Percentiles rank a stretch among this genome's conserved stretches.
Conservation (phyloP, 2,329 filamentous ascomycete genomes). For the Claviceps quebecensis region DNA sequence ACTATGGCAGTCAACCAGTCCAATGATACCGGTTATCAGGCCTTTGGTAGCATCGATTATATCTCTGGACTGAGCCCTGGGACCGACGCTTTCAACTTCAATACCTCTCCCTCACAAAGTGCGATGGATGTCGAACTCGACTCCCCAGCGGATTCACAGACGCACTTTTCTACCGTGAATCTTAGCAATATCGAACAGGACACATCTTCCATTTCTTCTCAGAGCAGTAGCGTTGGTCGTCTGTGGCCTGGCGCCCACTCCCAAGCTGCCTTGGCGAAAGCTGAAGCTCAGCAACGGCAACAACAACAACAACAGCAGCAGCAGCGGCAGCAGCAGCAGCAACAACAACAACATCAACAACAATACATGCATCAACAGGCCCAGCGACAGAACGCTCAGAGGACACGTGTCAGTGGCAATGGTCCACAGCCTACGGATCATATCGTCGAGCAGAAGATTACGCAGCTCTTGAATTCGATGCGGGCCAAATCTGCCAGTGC, state of each 20-base stretch:
- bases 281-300: conserved; percentile 54
- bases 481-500: conserved; percentile 52
- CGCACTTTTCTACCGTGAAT: conserved; percentile 56
- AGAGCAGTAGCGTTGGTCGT: conserved; percentile 49
- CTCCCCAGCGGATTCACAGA: conserved; percentile 36
- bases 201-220: conserved; percentile 32
- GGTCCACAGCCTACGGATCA: conserved; percentile 45
- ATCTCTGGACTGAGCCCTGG: conserved; percentile 43
- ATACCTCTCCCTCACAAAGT: conserved; percentile 47
- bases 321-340: conserved; percentile 42
- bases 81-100: conserved; percentile 60
- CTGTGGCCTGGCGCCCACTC: conserved; percentile 92
- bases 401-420: conserved; percentile 38
- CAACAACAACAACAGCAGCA: conserved; percentile 58
- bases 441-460: conserved; percentile 82
- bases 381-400: conserved; percentile 35
- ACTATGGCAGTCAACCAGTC: conserved; percentile 64
- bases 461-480: conserved; percentile 85
- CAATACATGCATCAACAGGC: conserved; percentile 29
- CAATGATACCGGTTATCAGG: conserved; percentile 40
- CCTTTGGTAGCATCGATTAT: conserved; percentile 35
- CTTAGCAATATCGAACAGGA: conserved; percentile 58
- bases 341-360: conserved; percentile 47
- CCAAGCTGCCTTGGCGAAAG: conserved; percentile 67
- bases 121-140: conserved; percentile 49